Percentiles rank a stretch among this genome's conserved stretches.
Conservation (phyloP, 192 early-diverging fungal genomes). For the Phlyctochytrium planicorne region DNA sequence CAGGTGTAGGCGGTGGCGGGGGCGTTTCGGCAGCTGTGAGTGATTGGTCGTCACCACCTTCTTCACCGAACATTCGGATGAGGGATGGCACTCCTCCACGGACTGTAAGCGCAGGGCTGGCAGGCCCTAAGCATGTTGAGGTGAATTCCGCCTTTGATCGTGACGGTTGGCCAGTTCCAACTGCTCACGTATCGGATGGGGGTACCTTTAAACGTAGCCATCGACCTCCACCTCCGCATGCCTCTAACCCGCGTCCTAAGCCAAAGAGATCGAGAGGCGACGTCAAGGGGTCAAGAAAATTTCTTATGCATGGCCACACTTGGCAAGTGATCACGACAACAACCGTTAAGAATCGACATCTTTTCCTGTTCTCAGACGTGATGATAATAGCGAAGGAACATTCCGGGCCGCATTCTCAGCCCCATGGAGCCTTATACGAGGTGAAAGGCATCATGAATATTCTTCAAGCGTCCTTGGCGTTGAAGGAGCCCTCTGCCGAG, state of each 20-base stretch:
- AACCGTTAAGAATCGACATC: constrained; percentile 66
- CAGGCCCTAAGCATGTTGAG: too few species aligned
- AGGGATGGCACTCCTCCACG: too few species aligned
- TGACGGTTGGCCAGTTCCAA: too few species aligned
- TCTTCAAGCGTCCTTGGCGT: constrained; percentile 15
- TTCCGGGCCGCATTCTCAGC: constrained; percentile 2
- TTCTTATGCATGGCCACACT: constrained; percentile 59
- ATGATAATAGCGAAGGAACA: constrained; percentile 63
- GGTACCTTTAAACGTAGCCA: too few species aligned
- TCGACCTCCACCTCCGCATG: background rate
- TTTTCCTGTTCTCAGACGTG: constrained; percentile 67
- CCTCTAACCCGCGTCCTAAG: background rate
- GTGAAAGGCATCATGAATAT: constrained; percentile 24
- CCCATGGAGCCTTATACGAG: constrained; percentile 16
- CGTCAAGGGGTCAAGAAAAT: too few species aligned
- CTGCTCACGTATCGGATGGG: too few species aligned
- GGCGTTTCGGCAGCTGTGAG: too few species aligned
- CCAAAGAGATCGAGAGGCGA: background rate
- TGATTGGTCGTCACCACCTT: too few species aligned
- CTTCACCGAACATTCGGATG: too few species aligned
- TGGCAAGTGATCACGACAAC: constrained; percentile 64
- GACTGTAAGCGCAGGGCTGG: too few species aligned
- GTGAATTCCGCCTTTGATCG: too few species aligned
- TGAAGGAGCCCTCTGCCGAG: constrained; percentile 22
- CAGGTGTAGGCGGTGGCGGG: too few species aligned